A percentile compares a stretch with the other conserved stretches of the same genome.
These are phyloP conservation scores for Marchantia paleacea DNA, from an alignment of 225 moss, liverwort and hornwort species.

Conservation along the genomic window DNA sequence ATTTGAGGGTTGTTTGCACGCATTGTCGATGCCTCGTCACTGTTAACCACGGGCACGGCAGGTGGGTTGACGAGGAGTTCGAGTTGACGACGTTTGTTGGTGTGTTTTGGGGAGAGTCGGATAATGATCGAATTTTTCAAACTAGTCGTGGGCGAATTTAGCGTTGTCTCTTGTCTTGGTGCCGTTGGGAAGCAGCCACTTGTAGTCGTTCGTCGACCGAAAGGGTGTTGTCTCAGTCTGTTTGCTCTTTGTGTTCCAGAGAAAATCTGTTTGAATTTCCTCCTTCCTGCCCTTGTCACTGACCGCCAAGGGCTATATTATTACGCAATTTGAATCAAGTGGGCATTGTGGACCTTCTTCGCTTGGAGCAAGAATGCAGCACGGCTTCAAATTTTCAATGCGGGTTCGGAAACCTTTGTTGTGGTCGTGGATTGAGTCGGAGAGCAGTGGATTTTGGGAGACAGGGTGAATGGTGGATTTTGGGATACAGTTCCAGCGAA, in stretches of 20 bases:
- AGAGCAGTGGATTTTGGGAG: not conserved
- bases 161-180: not conserved
- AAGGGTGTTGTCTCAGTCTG: too few species aligned
- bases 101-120: not conserved
- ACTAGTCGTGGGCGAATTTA: too few species aligned
- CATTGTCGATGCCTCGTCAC: not conserved
- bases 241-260: not conserved
- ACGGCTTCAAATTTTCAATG: too few species aligned
- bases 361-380: not conserved
- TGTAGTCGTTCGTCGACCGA: not conserved
- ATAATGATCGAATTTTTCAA: not conserved
- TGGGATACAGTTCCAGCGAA: not conserved
- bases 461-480: not conserved
- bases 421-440: not conserved
- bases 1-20: slow-evolving; percentile 7
- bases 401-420: not conserved
- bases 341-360: not conserved
- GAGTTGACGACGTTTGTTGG: not conserved
- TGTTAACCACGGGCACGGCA: too few species aligned
- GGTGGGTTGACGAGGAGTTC: too few species aligned
- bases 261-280: not conserved
- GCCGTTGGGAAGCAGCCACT: not conserved
- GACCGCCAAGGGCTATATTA: not conserved
- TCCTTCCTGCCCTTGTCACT: not conserved
- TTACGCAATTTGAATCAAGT: not conserved